Evolutionary conservation across 306 rosid genomes (phyloP), one percentile per base, ranked within the genome.

Genomic region (Trifolium subterraneum): DNA sequence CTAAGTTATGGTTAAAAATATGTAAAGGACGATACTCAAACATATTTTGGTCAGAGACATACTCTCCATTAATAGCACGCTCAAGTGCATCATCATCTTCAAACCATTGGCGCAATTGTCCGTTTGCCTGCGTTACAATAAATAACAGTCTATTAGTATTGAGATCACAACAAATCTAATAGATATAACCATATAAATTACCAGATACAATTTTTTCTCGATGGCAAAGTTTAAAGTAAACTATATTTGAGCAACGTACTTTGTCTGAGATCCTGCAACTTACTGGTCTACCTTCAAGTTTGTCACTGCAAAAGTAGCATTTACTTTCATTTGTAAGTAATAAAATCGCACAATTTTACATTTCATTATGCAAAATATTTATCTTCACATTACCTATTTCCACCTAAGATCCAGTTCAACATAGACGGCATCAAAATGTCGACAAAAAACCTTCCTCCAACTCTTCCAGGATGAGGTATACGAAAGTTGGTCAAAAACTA

Each of bases 381-480:
- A 31, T 61, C 52, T 47, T 45, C 35, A 63, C 14, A 23, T 66
- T 86, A 92, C 99, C 98, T 92, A 72, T 92, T 95, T 78, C 98
- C 98, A 68, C 99, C 99, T 58, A 95, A 86, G 76, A 95, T 92
- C 99, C 99, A 95, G 75, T 78, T 88, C 71, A 95, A 81, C 99
- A 95, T 95, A 82, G 90, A 74, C 8, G 99, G 99, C 99, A 95
- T 95, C 79, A 86, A 78, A 74, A 83, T 73, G 74, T 88, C 92
- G 64, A 95, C 90, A 20, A 94, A 84, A 80, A 92, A 72, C 76
- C 98, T 88, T 64, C 98, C 99, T 75, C 99, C 99, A 25, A 88
- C 88, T 78, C 92, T 85, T 79, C 99, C 99, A 9, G 99, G 99
- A 85, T 94, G 99, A 10, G 97, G 99, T 77, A 94, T 92, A 78